A percentile compares a stretch with the other conserved stretches of the same genome.
These are phyloP conservation scores for Erysimum cheiri DNA, from an alignment of 441 rosid species.

Conservation along the genomic window DNA sequence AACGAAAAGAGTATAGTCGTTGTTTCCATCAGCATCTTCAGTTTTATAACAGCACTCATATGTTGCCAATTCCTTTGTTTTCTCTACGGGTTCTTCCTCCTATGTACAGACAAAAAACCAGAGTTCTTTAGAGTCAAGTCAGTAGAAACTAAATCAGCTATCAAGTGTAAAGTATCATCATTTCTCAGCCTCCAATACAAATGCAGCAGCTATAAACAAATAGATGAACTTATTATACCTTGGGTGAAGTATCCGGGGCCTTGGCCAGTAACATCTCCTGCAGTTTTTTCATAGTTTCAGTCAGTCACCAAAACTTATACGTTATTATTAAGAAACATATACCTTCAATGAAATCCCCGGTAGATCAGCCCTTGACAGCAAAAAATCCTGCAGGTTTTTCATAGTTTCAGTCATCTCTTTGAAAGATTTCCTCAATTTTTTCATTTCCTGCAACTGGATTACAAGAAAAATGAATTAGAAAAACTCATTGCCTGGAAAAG, in stretches of 20 bases:
- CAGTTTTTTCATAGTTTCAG: background rate
- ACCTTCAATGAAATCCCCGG: slow-evolving; percentile 4
- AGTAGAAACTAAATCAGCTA: background rate
- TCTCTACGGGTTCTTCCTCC: background rate
- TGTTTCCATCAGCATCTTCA: background rate
- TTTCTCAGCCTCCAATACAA: background rate
- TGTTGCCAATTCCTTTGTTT: background rate
- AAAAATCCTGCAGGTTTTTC: background rate
- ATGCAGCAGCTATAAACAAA: background rate
- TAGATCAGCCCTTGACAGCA: background rate
- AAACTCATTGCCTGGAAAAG: background rate
- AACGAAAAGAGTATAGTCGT: slow-evolving; percentile 40
- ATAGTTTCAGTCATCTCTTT: slow-evolving; percentile 3
- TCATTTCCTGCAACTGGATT: background rate
- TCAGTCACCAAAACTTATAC: background rate
- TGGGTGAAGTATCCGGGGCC: background rate
- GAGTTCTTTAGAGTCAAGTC: too few relatives aligned
- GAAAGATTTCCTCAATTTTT: slow-evolving; percentile 1
- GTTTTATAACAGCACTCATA: background rate
- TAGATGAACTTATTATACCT: background rate
- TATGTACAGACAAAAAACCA: background rate
- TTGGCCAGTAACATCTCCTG: background rate
- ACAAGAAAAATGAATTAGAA: background rate
- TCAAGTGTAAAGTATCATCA: background rate
- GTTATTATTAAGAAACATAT: too few relatives aligned